Base-by-base conservation (phyloP, 208 protist genomes). In the Angomonas deanei region DNA sequence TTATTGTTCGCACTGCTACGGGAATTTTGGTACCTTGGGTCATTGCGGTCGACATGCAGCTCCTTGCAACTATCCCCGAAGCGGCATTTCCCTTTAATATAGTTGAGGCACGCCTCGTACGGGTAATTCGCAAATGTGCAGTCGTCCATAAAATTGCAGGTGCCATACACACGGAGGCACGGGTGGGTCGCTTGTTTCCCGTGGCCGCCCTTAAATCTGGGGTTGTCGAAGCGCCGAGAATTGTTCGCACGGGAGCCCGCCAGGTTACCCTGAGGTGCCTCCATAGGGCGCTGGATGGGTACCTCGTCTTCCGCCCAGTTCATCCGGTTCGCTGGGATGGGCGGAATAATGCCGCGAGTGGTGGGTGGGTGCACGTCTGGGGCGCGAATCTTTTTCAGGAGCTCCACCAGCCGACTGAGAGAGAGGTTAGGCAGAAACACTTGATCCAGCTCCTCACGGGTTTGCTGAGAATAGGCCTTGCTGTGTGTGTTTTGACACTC, bases 31-130 rank as follows among this genome's bases (percentile, higher is more conserved):
- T 73, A 87, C 38, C 61, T 67, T 15, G 78, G 76, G 55, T 86
- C 74, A 26, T 71, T 62, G 10, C 73, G 65, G 60, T 82, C 84
- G 23, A 95, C 88, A 73, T 95, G 88, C 19, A 92, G 71, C 66
- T 95, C 88, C 71, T 95, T 92, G 75, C 88, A 95, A 27, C 80
- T 72, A 21, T 73, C 50, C 3, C 86, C 84, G 65, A 92, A 92
- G 66, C 86, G 88, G 62, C 88, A 95, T 70, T 95, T 95, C 26
- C 88, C 88, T 69, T 95, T 95, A 56, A 95, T 92, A 72, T 88
- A 75, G 71, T 92, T 92, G 11, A 95, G 76, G 61, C 88, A 95
- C 0, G 88, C 88, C 65, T 88, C 84, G 59, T 84, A 95, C 6
- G 88, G 88, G 64, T 95, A 95, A 62, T 90, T 76, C 13, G 88